Evolutionary conservation across 2,329 filamentous ascomycete genomes (phyloP), one percentile per base, ranked within the genome.

Genomic region (Xylaria hypoxylon): DNA sequence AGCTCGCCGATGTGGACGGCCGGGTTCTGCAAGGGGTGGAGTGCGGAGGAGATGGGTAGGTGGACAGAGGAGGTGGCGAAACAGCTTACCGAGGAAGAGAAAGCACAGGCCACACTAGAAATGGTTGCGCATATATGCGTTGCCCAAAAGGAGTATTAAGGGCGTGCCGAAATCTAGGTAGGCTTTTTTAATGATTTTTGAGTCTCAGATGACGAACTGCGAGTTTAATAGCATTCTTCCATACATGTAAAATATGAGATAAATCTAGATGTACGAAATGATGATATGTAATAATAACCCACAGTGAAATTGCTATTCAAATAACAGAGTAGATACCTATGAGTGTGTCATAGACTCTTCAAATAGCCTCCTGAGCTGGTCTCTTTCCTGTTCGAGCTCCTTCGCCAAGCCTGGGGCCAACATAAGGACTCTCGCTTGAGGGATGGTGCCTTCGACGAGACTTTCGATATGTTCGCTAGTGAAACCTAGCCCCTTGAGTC

Each of bases 371-470:
- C 88, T 85, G 73, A 96, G 79, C 79, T 94, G 90, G 62, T 92
- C 90, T 77, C 86, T 89, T 79, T 95, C 92, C 53, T 84, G 82
- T 73, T 90, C 84, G 52, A 92, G 78, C 75, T 94, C 91, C 71
- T 85, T 86, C 44, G 87, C 88, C 74, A 99, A 79, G 28, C 87
- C 94, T 0, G 96, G 96, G 33, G 96, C 96, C 68, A 99, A 81
- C 90, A 94, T 96, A 75, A 99, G 79, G 62, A 99, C 96, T 71
- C 96, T 85, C 62, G 89, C 89, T 82, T 99, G 96, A 5, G 96
- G 96, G 68, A 99, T 90, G 0, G 96, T 99, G 1, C 96, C 96
- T 79, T 98, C 95, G 1, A 99, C 94, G 69, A 99, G 82, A 10
- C 84, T 88, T 70, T 96, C 93, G 19, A 99, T 83, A 81, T 98